Evolutionary conservation across 2,329 filamentous ascomycete species (phyloP).

Genomic region (Colletotrichum sp.): DNA sequence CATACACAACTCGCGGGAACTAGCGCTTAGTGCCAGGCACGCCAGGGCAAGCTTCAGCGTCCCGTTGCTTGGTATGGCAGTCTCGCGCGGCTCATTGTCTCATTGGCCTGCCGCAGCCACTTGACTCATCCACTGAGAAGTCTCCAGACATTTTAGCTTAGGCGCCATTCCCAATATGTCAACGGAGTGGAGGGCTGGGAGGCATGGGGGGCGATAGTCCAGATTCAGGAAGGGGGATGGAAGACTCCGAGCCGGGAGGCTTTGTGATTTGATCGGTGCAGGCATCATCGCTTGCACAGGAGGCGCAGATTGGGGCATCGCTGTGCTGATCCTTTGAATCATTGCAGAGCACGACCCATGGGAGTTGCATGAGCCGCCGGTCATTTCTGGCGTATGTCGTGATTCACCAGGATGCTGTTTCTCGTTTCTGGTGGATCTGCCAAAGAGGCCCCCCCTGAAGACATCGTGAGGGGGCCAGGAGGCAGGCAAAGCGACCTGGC

Average conservation of each 20-base stretch:
- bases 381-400: not conserved
- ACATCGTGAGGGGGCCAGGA: not conserved
- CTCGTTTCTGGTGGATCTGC: not conserved
- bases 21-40: conserved; percentile 15
- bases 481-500: not conserved
- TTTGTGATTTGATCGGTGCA: not conserved
- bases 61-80: not conserved
- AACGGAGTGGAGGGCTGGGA: not conserved
- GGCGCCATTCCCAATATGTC: not conserved
- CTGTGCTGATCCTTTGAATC: conserved; percentile 2
- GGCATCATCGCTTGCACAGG: not conserved
- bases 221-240: not conserved
- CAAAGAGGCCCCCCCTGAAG: not conserved
- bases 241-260: not conserved
- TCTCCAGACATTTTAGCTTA: not conserved
- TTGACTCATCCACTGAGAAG: not conserved
- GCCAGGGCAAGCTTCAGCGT: conserved; percentile 15
- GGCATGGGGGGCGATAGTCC: not conserved
- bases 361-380: not conserved
- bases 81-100: not conserved
- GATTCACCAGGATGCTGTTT: not conserved
- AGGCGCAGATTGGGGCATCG: not conserved
- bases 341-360: not conserved
- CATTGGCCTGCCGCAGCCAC: not conserved
- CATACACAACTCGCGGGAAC: conserved; percentile 2